Evolutionary conservation across 1,139 yeast genomes (phyloP).

Genomic region (Saccharomyces uvarum): DNA sequence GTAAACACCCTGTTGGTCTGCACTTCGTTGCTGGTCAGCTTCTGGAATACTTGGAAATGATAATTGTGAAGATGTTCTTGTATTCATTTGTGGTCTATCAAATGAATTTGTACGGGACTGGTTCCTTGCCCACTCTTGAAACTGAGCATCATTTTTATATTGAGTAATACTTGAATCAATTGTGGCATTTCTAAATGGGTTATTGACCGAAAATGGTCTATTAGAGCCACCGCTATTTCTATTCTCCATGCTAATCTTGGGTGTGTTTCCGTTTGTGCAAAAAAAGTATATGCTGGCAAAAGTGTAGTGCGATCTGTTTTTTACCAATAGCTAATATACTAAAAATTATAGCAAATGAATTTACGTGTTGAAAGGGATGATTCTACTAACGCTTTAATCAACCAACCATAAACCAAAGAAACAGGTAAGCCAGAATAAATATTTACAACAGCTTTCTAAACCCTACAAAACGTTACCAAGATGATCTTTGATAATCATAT

Average conservation of each 20-base stretch:
- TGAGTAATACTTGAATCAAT: constrained; percentile 20
- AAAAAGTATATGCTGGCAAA: neutral
- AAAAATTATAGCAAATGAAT: neutral
- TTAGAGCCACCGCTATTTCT: constrained; percentile 11
- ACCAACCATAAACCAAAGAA: neutral
- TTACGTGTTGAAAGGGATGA: neutral
- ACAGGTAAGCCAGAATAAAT: neutral
- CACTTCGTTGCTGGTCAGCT: neutral
- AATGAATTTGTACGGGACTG: constrained; percentile 4
- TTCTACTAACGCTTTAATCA: neutral
- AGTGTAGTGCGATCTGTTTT: neutral
- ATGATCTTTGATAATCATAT: neutral
- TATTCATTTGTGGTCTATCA: neutral
- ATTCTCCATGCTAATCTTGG: constrained; percentile 8
- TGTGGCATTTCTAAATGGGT: constrained; percentile 45
- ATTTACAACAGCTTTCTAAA: neutral
- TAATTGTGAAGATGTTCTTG: neutral
- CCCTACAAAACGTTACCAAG: neutral
- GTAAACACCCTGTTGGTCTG: neutral
- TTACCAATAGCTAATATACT: neutral
- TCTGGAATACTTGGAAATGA: neutral
- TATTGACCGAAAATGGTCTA: constrained; percentile 49
- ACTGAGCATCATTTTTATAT: constrained; percentile 28
- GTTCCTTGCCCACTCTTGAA: constrained; percentile 41
- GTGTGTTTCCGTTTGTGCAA: neutral